Evolutionary conservation across 2,329 filamentous ascomycete genomes (phyloP).

Genomic region (Penicillium expansum): DNA sequence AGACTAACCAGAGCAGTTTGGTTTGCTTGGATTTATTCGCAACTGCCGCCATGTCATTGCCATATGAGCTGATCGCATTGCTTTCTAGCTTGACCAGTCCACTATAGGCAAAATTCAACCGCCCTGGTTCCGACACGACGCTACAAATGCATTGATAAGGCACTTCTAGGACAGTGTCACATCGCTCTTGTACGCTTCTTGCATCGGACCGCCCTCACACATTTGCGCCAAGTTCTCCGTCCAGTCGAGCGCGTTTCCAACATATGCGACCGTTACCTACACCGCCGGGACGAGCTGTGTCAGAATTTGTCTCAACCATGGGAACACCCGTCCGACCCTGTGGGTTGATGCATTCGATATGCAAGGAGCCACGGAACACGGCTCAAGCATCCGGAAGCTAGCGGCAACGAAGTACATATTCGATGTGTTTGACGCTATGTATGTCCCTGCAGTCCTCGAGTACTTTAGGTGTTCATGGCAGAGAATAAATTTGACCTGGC

Average conservation of each 20-base stretch:
- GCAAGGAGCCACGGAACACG: slow-evolving; percentile 67
- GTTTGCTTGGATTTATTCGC: not conserved
- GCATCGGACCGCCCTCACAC: not conserved
- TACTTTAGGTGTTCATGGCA: not conserved
- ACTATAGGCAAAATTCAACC: too few species aligned
- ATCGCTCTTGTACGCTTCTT: not conserved
- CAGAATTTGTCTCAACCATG: slow-evolving; percentile 53
- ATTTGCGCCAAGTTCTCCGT: not conserved
- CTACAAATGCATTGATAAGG: not conserved
- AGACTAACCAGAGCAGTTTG: not conserved
- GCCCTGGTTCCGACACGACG: not conserved
- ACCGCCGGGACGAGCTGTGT: slow-evolving; percentile 20
- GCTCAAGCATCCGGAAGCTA: slow-evolving; percentile 54
- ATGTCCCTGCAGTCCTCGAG: not conserved
- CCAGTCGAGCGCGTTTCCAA: not conserved
- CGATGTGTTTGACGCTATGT: slow-evolving; percentile 29
- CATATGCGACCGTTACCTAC: not conserved
- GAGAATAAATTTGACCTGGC: not conserved
- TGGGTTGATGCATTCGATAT: slow-evolving; percentile 64
- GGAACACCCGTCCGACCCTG: slow-evolving; percentile 63
- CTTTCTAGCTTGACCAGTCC: not conserved
- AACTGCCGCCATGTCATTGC: not conserved
- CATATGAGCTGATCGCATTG: not conserved
- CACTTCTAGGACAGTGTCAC: not conserved
- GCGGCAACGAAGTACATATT: slow-evolving; percentile 6